These are phyloP conservation scores for Phaeodactylum tricornutum DNA, from an alignment of 108 stramenopile species.

Conservation along the genomic window DNA sequence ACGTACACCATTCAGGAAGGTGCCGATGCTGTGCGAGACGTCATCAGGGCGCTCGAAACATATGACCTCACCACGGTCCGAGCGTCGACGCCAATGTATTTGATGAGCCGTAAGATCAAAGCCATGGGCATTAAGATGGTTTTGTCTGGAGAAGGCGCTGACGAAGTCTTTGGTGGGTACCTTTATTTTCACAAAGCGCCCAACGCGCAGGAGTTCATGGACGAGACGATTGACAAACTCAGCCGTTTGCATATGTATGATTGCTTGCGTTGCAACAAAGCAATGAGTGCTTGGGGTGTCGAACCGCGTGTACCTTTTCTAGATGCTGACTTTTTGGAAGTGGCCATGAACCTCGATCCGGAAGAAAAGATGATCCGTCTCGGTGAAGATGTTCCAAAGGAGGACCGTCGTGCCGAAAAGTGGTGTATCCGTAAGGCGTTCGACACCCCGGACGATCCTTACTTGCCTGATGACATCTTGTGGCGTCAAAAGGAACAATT, in stretches of 20 bases:
- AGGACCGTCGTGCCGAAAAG: constrained; percentile 90
- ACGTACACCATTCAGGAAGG: constrained; percentile 96
- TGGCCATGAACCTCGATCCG: constrained; percentile 93
- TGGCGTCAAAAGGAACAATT: constrained; percentile 99
- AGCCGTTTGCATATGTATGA: constrained; percentile 93
- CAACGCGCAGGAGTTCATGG: constrained; percentile 91
- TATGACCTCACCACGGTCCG: constrained; percentile 97
- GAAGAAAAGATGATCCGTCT: constrained; percentile 90
- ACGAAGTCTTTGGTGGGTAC: constrained; percentile 98
- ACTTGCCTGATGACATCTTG: constrained; percentile 92
- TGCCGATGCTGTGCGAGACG: constrained; percentile 93
- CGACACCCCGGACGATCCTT: constrained; percentile 97
- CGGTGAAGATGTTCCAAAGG: constrained; percentile 60
- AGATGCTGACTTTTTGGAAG: constrained; percentile 93
- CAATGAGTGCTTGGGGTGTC: constrained; percentile 97
- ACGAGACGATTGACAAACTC: constrained; percentile 94
- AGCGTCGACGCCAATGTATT: constrained; percentile 96
- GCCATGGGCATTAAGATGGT: constrained; percentile 99
- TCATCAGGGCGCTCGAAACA: constrained; percentile 91
- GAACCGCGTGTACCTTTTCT: constrained; percentile 97
- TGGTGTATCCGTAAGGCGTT: constrained; percentile 96
- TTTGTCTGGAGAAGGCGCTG: constrained; percentile 96
- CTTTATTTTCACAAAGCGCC: constrained; percentile 99
- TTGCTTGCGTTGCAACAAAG: constrained; percentile 97
- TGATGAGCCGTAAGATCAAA: constrained; percentile 98